Percentiles rank a stretch among this genome's conserved stretches.
These are phyloP conservation scores for Pythium utonaiense DNA, from an alignment of 352 stramenopile species.

Conservation along the genomic window DNA sequence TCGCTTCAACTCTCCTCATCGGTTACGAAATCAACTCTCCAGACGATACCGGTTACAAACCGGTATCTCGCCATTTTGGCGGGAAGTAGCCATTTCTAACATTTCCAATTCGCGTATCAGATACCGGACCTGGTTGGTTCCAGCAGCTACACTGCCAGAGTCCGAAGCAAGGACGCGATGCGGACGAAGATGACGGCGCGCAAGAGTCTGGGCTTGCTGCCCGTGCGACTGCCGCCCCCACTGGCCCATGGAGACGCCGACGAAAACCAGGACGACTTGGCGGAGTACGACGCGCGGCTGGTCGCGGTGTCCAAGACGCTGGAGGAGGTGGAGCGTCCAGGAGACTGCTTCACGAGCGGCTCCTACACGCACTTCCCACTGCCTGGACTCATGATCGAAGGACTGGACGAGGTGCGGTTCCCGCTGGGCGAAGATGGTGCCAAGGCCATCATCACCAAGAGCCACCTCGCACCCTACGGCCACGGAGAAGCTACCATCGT, in stretches of 20 bases:
- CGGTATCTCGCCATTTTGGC: no score
- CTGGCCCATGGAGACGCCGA: neutral
- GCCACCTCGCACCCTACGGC: conserved; percentile 17
- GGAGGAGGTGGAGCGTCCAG: conserved; percentile 12
- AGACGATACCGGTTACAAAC: no score
- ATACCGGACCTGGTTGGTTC: no score
- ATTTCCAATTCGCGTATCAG: conserved; percentile 5
- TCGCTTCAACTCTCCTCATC: no score
- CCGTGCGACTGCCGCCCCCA: neutral
- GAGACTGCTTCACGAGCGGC: conserved; percentile 17
- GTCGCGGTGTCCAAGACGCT: conserved; percentile 13
- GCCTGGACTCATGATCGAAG: conserved; percentile 9
- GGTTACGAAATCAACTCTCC: no score
- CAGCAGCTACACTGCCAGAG: no score
- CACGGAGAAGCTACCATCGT: conserved; percentile 20
- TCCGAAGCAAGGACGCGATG: no score
- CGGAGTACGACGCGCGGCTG: conserved; percentile 17
- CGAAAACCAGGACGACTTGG: neutral
- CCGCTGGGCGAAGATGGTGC: conserved; percentile 9
- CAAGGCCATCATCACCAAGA: conserved; percentile 7
- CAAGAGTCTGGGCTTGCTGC: neutral
- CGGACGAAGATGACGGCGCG: conserved; percentile 11
- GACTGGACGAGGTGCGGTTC: conserved; percentile 12
- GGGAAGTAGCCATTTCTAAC: conserved; percentile 9
- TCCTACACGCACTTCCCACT: conserved; percentile 7